Base-by-base conservation (phyloP, 306 rosid species). In the Ormosia emarginata region DNA sequence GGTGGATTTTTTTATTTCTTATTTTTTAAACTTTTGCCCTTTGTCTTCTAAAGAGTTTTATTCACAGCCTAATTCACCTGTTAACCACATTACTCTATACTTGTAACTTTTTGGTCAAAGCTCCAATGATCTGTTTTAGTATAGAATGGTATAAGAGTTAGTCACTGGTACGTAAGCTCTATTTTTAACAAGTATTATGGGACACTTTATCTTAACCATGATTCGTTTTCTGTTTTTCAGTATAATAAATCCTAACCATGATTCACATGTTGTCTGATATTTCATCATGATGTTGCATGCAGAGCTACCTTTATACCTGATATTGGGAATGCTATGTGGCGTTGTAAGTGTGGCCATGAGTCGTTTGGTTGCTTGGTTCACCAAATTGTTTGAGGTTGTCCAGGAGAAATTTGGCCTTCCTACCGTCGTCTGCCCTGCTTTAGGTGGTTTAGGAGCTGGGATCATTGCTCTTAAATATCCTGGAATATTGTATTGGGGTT, bases 301-400 rank as follows among this genome's bases (percentile, higher is more conserved):
- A 95, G 99, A 95, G 79, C 89, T 95, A 69, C 99, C 99, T 62
- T 78, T 95, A 74, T 95, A 95, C 90, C 86, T 95, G 83, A 95
- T 95, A 89, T 71, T 95, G 92, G 99, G 99, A 87, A 95, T 95
- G 99, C 91, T 95, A 17, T 95, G 99, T 73, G 99, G 98, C 76
- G 90, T 87, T 81, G 98, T 95, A 68, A 95, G 99, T 79, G 99
- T 93, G 56, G 98, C 55, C 83, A 90, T 95, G 80, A 88, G 86
- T 74, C 97, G 94, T 52, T 87, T 95, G 88, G 97, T 92, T 83
- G 85, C 88, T 84, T 95, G 97, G 98, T 95, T 95, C 87, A 85
- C 81, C 71, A 84, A 90, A 77, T 87, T 68, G 3, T 95, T 95
- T 74, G 97, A 92, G 61, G 68, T 77, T 74, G 86, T 92, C 83